Conservation (phyloP, 805 yeast species). For the Cyberlindnera galapagoensis region DNA sequence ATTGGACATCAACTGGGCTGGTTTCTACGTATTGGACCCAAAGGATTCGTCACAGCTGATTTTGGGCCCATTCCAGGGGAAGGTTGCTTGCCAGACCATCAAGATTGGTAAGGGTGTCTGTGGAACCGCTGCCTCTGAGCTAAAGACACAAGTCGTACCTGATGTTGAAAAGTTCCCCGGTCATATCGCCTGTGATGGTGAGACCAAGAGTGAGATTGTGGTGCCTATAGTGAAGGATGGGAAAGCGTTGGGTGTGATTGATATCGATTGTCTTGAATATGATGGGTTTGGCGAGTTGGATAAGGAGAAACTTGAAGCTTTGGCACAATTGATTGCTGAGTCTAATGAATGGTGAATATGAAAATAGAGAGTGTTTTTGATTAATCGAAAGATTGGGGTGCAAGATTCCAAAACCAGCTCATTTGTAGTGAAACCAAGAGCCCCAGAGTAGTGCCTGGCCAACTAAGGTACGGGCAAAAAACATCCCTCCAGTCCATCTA, state of each 20-base stretch:
- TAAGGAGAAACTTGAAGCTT: slow-evolving; percentile 45
- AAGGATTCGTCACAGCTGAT: slow-evolving; percentile 40
- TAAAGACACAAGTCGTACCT: slow-evolving; percentile 63
- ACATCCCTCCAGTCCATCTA: too few species aligned
- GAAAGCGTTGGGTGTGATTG: slow-evolving; percentile 66
- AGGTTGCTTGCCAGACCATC: slow-evolving; percentile 90
- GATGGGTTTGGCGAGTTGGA: slow-evolving; percentile 69
- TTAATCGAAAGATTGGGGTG: too few species aligned
- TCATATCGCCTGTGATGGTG: slow-evolving; percentile 97
- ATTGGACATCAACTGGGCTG: slow-evolving; percentile 80
- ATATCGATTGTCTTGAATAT: slow-evolving; percentile 66
- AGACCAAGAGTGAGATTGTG: slow-evolving; percentile 87
- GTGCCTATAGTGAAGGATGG: slow-evolving; percentile 61
- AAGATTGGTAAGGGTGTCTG: slow-evolving; percentile 83
- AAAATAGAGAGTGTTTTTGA: too few species aligned
- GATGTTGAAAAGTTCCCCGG: slow-evolving; percentile 80
- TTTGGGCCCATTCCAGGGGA: slow-evolving; percentile 93
- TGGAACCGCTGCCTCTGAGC: slow-evolving; percentile 66
- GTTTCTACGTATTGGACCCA: slow-evolving; percentile 59
- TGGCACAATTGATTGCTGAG: slow-evolving; percentile 46
- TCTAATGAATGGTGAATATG: slow-evolving; percentile 51
- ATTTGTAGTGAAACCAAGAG: too few species aligned
- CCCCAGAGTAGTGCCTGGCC: too few species aligned
- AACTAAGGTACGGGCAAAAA: too few species aligned
- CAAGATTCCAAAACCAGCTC: too few species aligned